Evolutionary conservation across 306 rosid genomes (phyloP).

Genomic region (Citrullus colocynthis): DNA sequence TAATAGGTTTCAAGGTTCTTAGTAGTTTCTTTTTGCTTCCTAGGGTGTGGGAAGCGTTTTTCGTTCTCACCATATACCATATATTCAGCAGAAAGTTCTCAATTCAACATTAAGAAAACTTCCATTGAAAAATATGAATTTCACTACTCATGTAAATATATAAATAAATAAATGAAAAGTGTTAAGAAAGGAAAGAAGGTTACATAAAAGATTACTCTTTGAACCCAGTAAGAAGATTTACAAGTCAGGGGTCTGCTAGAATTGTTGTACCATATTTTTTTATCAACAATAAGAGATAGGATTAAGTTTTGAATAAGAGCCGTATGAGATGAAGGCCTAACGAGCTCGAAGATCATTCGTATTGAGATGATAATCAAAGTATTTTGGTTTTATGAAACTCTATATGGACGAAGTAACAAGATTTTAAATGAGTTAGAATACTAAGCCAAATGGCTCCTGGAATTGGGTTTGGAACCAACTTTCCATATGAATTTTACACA

Average conservation of each 20-base stretch:
- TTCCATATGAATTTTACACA: too few species aligned
- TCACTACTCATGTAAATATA: neutral
- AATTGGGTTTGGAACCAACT: too few species aligned
- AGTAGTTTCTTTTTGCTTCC: neutral
- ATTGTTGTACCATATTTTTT: neutral
- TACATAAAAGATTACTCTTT: neutral
- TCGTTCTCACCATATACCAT: neutral
- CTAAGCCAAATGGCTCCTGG: too few species aligned
- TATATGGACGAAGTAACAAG: neutral
- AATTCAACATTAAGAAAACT: neutral
- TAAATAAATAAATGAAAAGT: neutral
- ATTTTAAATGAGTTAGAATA: too few species aligned
- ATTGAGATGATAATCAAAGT: neutral
- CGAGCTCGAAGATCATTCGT: neutral
- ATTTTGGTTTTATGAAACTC: neutral
- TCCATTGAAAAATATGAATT: neutral
- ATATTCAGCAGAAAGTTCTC: neutral
- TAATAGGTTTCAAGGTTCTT: neutral
- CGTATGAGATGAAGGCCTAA: neutral
- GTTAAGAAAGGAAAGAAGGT: neutral
- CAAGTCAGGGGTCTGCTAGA: neutral
- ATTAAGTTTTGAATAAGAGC: neutral
- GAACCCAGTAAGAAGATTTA: neutral
- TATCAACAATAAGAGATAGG: neutral
- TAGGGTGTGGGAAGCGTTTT: neutral